These are phyloP conservation scores for Trichomonas tenax DNA, from an alignment of 208 protist genomes.

Conservation along the genomic window DNA sequence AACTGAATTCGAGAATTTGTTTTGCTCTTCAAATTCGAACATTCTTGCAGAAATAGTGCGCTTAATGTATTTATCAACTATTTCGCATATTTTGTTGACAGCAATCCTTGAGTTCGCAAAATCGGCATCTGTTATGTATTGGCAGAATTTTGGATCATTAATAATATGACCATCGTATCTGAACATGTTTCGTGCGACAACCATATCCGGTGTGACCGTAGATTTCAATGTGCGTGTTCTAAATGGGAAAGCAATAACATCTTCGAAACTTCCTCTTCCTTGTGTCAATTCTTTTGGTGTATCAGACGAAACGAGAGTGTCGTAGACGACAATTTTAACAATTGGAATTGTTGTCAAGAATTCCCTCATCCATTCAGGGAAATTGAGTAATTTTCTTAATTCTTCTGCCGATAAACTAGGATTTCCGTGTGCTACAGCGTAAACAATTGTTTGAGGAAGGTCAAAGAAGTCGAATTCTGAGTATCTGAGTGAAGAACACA, in stretches of 20 bases:
- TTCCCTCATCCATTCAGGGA: neutral
- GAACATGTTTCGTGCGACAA: neutral
- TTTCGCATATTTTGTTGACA: neutral
- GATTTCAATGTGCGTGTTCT: neutral
- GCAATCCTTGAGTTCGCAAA: neutral
- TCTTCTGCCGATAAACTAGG: neutral
- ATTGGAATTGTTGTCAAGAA: neutral
- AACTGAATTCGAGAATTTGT: neutral
- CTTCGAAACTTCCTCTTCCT: neutral
- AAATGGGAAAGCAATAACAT: neutral
- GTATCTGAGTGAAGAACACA: neutral
- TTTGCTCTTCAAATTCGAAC: neutral
- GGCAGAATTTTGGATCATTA: neutral
- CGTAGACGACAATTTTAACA: neutral
- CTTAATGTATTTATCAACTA: neutral
- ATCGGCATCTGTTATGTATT: neutral
- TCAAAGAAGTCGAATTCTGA: neutral
- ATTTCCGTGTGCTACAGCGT: neutral
- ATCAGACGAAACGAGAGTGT: neutral
- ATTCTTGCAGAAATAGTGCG: neutral
- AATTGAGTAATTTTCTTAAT: neutral
- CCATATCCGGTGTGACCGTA: neutral
- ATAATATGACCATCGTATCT: neutral
- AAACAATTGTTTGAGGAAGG: neutral
- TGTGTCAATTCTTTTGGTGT: neutral